Percentiles rank a stretch among this genome's conserved stretches.
These are phyloP conservation scores for Colletotrichum truncatum DNA, from an alignment of 2,329 filamentous ascomycete genomes.

Conservation along the genomic window DNA sequence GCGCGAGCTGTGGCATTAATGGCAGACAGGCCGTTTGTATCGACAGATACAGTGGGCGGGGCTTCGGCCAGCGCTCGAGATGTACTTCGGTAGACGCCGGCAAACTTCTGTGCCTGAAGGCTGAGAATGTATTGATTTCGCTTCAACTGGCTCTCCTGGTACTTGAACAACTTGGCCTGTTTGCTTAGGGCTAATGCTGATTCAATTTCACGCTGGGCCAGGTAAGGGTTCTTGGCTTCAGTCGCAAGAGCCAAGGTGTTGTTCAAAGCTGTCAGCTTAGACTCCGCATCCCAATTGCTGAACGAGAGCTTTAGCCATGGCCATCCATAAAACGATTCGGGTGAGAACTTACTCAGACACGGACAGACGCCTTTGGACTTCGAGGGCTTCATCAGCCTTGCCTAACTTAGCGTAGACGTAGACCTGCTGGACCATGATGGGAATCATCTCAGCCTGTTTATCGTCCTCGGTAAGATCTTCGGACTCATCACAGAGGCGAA, in stretches of 20 bases:
- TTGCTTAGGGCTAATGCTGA: conserved; percentile 60
- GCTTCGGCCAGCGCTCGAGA: conserved; percentile 47
- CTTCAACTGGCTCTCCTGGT: conserved; percentile 64
- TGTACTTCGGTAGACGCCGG: conserved; percentile 64
- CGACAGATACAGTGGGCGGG: conserved; percentile 39
- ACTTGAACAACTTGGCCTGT: conserved; percentile 75
- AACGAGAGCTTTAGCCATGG: conserved; percentile 38
- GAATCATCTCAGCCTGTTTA: conserved; percentile 76
- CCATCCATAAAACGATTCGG: neutral
- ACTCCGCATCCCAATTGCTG: conserved; percentile 74
- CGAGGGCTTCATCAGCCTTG: conserved; percentile 70
- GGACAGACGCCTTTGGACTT: conserved; percentile 70
- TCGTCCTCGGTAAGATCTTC: conserved; percentile 80
- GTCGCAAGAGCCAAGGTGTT: conserved; percentile 61
- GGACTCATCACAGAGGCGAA: conserved; percentile 75
- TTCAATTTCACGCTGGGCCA: conserved; percentile 70
- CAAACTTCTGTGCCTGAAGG: conserved; percentile 73
- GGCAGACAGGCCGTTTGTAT: conserved; percentile 54
- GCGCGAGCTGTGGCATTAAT: conserved; percentile 74
- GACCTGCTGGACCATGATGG: conserved; percentile 80
- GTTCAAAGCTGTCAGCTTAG: conserved; percentile 72
- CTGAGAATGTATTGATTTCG: conserved; percentile 73
- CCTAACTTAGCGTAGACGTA: conserved; percentile 76
- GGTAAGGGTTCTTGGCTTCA: conserved; percentile 69
- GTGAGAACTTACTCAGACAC: conserved; percentile 63